These are phyloP conservation scores for Syncephalastrum racemosum DNA, from an alignment of 371 early-diverging fungal species.

Conservation along the genomic window DNA sequence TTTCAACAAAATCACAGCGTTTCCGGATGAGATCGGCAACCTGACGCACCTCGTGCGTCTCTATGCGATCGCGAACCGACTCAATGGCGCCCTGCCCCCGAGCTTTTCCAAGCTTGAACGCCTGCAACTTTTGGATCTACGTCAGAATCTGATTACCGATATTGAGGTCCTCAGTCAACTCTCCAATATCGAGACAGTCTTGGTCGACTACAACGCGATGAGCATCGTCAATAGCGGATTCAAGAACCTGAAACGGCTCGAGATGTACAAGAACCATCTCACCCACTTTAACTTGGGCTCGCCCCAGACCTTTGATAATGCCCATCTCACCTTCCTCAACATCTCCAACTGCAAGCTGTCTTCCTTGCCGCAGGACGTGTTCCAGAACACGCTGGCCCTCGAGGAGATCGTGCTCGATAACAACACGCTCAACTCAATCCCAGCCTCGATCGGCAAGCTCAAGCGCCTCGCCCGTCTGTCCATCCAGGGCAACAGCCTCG, in stretches of 20 bases:
- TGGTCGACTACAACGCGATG: constrained; percentile 73
- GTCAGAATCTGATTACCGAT: constrained; percentile 72
- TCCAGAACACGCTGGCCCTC: constrained; percentile 57
- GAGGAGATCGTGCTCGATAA: constrained; percentile 69
- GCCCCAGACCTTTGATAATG: constrained; percentile 5
- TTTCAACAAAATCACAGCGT: constrained; percentile 74
- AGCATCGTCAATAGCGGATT: constrained; percentile 44
- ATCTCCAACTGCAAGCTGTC: constrained; percentile 76
- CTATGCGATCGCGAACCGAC: constrained; percentile 71
- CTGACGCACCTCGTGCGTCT: constrained; percentile 64
- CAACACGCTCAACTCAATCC: constrained; percentile 75
- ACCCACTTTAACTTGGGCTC: constrained; percentile 48
- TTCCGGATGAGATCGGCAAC: constrained; percentile 76
- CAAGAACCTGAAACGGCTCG: constrained; percentile 46
- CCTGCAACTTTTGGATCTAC: constrained; percentile 73
- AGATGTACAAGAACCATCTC: constrained; percentile 61
- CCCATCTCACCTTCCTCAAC: constrained; percentile 54
- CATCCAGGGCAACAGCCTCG: constrained; percentile 59
- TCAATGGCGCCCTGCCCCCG: constrained; percentile 68
- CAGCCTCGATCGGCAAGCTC: constrained; percentile 65
- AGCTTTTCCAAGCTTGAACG: constrained; percentile 60
- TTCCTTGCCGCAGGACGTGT: constrained; percentile 67
- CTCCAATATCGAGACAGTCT: constrained; percentile 61
- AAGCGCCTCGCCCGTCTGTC: constrained; percentile 57
- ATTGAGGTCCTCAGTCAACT: constrained; percentile 59